Percentiles rank a stretch among this genome's conserved stretches.
These are phyloP conservation scores for Cubamyces lactineus DNA, from an alignment of 768 basidiomycete genomes.

Conservation along the genomic window DNA sequence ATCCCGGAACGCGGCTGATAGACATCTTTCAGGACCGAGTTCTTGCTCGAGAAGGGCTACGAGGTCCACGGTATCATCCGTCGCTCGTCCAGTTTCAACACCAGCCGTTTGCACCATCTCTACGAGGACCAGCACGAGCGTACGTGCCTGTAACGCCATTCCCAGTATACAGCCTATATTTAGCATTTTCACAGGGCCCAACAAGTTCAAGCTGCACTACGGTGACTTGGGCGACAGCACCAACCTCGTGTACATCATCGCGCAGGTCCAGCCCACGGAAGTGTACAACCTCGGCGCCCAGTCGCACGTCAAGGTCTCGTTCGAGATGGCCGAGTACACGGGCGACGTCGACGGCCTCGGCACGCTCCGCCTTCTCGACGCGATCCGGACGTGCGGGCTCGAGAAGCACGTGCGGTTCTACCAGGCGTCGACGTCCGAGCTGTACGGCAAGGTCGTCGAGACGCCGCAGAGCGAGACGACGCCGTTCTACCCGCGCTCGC, in stretches of 20 bases:
- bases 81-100: constrained; percentile 98
- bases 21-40: constrained; percentile 62
- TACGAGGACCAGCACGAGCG: constrained; percentile 93
- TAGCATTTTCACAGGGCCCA: constrained; percentile 51
- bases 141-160: constrained; percentile 41
- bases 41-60: constrained; percentile 86
- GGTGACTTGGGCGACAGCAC: constrained; percentile 96
- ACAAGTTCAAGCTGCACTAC: constrained; percentile 84
- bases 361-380: constrained; percentile 93
- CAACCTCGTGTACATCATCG: constrained; percentile 95
- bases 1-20: constrained; percentile 9
- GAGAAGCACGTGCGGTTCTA: constrained; percentile 95
- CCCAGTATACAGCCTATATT: constrained; percentile 1
- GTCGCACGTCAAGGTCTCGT: constrained; percentile 98
- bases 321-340: constrained; percentile 99
- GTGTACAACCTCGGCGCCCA: constrained; percentile 98
- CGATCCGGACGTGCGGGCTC: constrained; percentile 93
- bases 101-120: constrained; percentile 90
- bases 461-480: constrained; percentile 96
- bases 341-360: constrained; percentile 96
- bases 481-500: constrained; percentile 97
- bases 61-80: constrained; percentile 95
- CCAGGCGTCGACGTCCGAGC: constrained; percentile 95
- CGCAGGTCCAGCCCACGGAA: constrained; percentile 92
- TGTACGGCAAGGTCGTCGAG: constrained; percentile 96